Conservation (phyloP, 208 protist species). For the Leptomonas pyrrhocoris region DNA sequence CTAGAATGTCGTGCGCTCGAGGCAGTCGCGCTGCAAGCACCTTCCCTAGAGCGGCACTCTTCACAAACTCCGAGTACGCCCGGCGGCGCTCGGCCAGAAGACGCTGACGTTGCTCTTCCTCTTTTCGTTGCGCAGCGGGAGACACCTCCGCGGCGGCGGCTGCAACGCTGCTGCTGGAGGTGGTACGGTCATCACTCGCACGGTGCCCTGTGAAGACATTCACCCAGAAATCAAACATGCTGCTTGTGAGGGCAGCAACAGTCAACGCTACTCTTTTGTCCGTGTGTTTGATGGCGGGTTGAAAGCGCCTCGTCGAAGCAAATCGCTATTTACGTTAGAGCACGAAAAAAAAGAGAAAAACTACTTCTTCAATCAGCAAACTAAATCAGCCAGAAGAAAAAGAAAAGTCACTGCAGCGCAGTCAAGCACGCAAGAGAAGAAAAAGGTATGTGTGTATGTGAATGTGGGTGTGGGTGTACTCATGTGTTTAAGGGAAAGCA, state of each 20-base stretch:
- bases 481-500: too few species aligned
- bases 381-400: too few species aligned
- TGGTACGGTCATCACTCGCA: neutral
- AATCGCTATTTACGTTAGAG: too few species aligned
- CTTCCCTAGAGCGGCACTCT: constrained; percentile 3
- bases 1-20: neutral
- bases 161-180: neutral
- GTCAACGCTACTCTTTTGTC: neutral
- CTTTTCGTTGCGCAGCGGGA: constrained; percentile 1
- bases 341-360: too few species aligned
- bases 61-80: constrained; percentile 20
- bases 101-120: constrained; percentile 14
- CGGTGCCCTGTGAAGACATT: neutral
- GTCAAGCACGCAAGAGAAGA: too few species aligned
- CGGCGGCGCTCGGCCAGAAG: constrained; percentile 17
- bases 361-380: too few species aligned
- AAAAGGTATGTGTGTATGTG: too few species aligned
- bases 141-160: constrained; percentile 7
- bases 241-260: neutral
- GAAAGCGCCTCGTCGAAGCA: too few species aligned
- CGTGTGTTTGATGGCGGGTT: too few species aligned
- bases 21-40: constrained; percentile 15
- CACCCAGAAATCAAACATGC: constrained; percentile 24
- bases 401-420: too few species aligned
- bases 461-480: too few species aligned